Percentiles rank a stretch among this genome's conserved stretches.
phyloP scores from a whole-genome alignment of 768 basidiomycete species.

The Boletus pseudopeckii region DNA sequence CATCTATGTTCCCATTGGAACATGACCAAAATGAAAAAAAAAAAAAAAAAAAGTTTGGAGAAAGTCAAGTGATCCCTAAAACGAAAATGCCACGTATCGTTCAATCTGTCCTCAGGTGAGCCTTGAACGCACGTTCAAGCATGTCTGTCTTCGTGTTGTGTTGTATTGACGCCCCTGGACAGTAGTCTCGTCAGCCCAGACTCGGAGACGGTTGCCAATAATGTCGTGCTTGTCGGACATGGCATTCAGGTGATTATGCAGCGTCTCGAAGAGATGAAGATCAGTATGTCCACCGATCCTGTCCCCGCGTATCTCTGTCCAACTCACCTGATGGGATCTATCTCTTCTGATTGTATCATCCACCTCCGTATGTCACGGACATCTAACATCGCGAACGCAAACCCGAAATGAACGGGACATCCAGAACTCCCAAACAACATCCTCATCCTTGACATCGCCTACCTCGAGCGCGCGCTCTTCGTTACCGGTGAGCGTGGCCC shows the following conservation, averaged over 20 bases:
- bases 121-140: background rate
- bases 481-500: constrained; percentile 50
- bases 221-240: constrained; percentile 70
- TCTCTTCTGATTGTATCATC: background rate
- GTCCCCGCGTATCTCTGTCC: background rate
- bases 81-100: constrained; percentile 67
- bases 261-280: constrained; percentile 73
- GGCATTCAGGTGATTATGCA: constrained; percentile 51
- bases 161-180: constrained; percentile 9
- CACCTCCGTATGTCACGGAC: background rate
- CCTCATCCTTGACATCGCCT: constrained; percentile 61
- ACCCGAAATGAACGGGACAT: background rate
- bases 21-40: constrained; percentile 7
- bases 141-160: background rate
- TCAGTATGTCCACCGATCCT: constrained; percentile 48
- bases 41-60: constrained; percentile 57
- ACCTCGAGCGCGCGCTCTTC: constrained; percentile 64
- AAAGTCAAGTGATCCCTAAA: constrained; percentile 67
- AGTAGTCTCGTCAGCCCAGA: constrained; percentile 76
- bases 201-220: constrained; percentile 66
- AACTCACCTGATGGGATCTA: background rate
- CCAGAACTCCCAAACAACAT: constrained; percentile 73
- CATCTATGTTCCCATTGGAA: background rate
- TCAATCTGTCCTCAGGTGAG: constrained; percentile 68
- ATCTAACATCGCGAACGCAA: background rate